phyloP scores from a whole-genome alignment of 306 rosid genomes.

The Medicago arabica region DNA sequence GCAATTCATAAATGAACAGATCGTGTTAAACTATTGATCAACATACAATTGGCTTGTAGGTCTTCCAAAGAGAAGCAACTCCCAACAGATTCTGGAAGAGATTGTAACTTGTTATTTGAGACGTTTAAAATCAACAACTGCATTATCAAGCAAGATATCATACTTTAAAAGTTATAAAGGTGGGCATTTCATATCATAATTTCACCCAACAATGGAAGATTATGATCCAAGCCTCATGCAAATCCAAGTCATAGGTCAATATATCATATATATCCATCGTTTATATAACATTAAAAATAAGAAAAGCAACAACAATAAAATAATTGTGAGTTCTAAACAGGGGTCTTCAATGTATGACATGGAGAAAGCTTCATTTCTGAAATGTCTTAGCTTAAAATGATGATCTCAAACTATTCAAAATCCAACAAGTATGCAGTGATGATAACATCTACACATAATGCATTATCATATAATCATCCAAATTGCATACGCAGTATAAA shows the following conservation, averaged over 20 bases:
- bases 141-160: constrained; percentile 51
- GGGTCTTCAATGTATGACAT: constrained; percentile 21
- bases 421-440: constrained; percentile 10
- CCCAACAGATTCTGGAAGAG: constrained; percentile 95
- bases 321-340: constrained; percentile 15
- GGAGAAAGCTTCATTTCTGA: constrained; percentile 11
- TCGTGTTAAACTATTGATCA: constrained; percentile 5
- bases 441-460: constrained; percentile 30
- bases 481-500: constrained; percentile 5
- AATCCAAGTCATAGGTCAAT: constrained; percentile 32
- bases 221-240: constrained; percentile 26
- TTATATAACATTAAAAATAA: constrained; percentile 5
- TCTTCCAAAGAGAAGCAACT: constrained; percentile 97
- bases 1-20: constrained; percentile 29
- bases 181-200: constrained; percentile 15
- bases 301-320: constrained; percentile 16
- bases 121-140: constrained; percentile 85
- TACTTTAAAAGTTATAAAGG: constrained; percentile 40
- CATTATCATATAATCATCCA: constrained; percentile 23
- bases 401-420: constrained; percentile 33
- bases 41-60: constrained; percentile 85
- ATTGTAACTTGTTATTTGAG: constrained; percentile 78
- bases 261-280: not conserved
- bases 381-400: constrained; percentile 10
- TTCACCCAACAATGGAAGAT: constrained; percentile 14